Evolutionary conservation across 2,329 filamentous ascomycete genomes (phyloP).

Genomic region (Aureobasidium namibiae): DNA sequence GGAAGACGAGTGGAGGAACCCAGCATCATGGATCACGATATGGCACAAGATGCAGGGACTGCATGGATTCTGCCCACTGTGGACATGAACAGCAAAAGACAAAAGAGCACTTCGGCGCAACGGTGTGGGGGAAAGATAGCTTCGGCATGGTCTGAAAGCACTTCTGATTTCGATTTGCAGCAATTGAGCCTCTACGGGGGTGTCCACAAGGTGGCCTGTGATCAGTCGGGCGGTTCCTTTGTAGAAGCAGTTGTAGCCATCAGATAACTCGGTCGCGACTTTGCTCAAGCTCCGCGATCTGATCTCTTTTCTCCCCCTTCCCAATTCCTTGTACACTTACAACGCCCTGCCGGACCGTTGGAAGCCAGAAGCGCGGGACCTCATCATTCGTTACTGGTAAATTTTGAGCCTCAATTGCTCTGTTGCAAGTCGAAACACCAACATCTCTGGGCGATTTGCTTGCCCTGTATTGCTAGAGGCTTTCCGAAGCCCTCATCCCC

Average conservation of each 20-base stretch:
- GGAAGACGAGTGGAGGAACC: no score
- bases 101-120: neutral
- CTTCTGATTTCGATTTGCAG: neutral
- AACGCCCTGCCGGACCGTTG: constrained; percentile 4
- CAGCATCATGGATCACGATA: no score
- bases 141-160: no score
- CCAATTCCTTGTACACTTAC: neutral
- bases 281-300: neutral
- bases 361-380: neutral
- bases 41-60: neutral
- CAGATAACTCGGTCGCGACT: neutral
- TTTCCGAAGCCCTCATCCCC: neutral
- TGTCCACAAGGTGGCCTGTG: constrained; percentile 9
- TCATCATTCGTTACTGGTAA: neutral
- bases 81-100: neutral
- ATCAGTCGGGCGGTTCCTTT: neutral
- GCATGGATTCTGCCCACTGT: neutral
- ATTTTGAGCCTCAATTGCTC: neutral
- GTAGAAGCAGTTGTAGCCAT: neutral
- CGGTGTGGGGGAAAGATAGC: neutral
- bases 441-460: neutral
- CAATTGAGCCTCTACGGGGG: neutral
- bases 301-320: neutral
- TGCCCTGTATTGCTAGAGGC: neutral
- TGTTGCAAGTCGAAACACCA: neutral